Base-by-base conservation (phyloP, 73 alveolate species). In the Paramecium caudatum region DNA sequence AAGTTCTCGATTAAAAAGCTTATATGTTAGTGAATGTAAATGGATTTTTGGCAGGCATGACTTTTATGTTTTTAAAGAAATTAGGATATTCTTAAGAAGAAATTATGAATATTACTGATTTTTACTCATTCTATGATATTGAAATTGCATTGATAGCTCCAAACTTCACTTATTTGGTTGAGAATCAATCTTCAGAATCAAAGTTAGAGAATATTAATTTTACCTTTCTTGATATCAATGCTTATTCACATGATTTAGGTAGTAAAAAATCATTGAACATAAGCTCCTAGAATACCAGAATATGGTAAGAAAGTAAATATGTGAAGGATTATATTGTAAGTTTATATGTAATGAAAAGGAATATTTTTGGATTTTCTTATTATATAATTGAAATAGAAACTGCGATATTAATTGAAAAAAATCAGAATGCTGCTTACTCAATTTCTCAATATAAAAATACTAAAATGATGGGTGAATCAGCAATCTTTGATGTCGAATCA, bases 331-430 rank as follows among this genome's bases (percentile, higher is more conserved):
- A 41, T 74, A 15, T 25, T 4, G 62, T 68, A 1, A 43, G 10
- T 45, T 10, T 74, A 36, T 27, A 39, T 10, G 43, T 74, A 21
- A 74, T 41, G 43, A 74, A 9, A 45, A 37, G 65, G 19, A 68
- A 74, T 5, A 37, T 74, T 12, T 74, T 39, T 19, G 88, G 88
- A 41, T 74, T 74, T 39, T 74, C 36, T 74, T 74, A 74, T 45
- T 74, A 39, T 21, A 45, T 74, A 27, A 37, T 74, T 2, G 88
- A 74, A 74, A 9, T 74, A 68, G 84, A 68, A 68, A 27, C 46
- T 5, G 80, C 80, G 27, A 46, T 25, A 13, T 2, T 30, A 4
- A 33, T 65, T 32, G 47, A 30, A 32, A 25, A 65, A 25, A 9
- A 33, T 32, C 19, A 65, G 4, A 65, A 30, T 33, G 47, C 49